Evolutionary conservation across 2,329 filamentous ascomycete genomes (phyloP), one percentile per base, ranked within the genome.

Genomic region (Aspergillus neoniger): DNA sequence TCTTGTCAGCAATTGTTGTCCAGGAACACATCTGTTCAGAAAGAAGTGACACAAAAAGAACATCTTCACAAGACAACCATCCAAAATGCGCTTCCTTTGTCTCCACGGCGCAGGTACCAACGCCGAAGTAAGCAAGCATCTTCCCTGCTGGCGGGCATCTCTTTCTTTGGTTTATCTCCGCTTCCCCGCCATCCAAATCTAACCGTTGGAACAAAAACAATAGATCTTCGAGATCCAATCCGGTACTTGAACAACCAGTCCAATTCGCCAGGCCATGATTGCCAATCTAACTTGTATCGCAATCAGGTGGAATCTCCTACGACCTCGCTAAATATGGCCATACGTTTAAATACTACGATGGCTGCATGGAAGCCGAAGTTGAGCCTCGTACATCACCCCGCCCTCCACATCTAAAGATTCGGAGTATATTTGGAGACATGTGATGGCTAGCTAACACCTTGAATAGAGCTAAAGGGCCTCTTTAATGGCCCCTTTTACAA

Each of bases 151-250:
- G 17, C 21, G 32, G 32, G 12, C 32, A 25, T 28, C 25, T 28
- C 25, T 32, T 5, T 6, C 10, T 23, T 19, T 30, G 28, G 10
- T 15, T 47, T 25, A 19, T 47, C 39, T 44, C 17, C 21, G 17
- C 30, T 44, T 44, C 39, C 52, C 38, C 39, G 23, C 23, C 43
- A 38, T 44, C 38, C 38, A 23, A 43, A 58, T 47, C 30, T 19
- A 53, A n/a, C 32, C 32, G 32, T 36, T 36, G 32, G 19, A 47
- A 10, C 36, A 17, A 14, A 25, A 21, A 19, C 10, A n/a, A 25
- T 57, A 74, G 72, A 74, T 74, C 51, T 73, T 74, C 58, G 70
- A 72, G 58, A 72, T 74, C 59, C 72, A 74, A 67, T 70, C 68
- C 17, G 72, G 67, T 69, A 69, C 30, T 50, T 44, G 30, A 38